These are phyloP conservation scores for Chiua sp. DNA, from an alignment of 1,284 basidiomycete genomes.

Conservation along the genomic window DNA sequence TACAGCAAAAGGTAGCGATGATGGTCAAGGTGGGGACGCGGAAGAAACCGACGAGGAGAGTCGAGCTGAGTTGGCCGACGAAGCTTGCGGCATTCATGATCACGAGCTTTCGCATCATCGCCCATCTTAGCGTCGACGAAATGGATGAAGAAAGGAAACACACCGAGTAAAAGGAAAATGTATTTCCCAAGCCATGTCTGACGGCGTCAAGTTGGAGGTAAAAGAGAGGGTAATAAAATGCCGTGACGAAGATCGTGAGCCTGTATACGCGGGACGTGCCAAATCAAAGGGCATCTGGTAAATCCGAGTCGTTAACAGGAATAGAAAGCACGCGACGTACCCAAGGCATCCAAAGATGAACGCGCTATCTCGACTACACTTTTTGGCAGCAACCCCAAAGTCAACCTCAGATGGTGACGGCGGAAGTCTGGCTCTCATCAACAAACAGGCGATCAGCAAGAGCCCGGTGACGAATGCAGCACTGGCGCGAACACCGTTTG, in stretches of 20 bases:
- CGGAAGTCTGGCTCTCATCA: conserved; percentile 36
- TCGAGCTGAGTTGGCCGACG: conserved; percentile 36
- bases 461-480: conserved; percentile 37
- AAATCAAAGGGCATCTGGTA: neutral
- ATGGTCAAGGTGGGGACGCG: conserved; percentile 23
- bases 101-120: conserved; percentile 28
- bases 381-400: conserved; percentile 27
- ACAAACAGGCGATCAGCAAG: conserved; percentile 32
- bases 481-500: conserved; percentile 39
- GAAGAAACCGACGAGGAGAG: conserved; percentile 27
- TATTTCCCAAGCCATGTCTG: conserved; percentile 23
- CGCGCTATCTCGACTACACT: conserved; percentile 27
- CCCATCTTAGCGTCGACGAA: neutral
- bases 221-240: conserved; percentile 39
- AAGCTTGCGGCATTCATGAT: conserved; percentile 40
- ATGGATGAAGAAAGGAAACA: neutral
- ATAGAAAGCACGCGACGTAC: conserved; percentile 5
- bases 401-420: conserved; percentile 21
- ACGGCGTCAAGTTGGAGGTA: conserved; percentile 37
- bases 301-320: neutral
- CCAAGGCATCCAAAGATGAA: conserved; percentile 35
- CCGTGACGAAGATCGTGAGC: conserved; percentile 25
- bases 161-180: conserved; percentile 42
- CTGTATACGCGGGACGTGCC: conserved; percentile 3
- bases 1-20: conserved; percentile 37